Percentiles rank a stretch among this genome's conserved stretches.
Evolutionary conservation across 2,329 filamentous ascomycete genomes (phyloP).

Genomic region (Venturiaceae sp.): DNA sequence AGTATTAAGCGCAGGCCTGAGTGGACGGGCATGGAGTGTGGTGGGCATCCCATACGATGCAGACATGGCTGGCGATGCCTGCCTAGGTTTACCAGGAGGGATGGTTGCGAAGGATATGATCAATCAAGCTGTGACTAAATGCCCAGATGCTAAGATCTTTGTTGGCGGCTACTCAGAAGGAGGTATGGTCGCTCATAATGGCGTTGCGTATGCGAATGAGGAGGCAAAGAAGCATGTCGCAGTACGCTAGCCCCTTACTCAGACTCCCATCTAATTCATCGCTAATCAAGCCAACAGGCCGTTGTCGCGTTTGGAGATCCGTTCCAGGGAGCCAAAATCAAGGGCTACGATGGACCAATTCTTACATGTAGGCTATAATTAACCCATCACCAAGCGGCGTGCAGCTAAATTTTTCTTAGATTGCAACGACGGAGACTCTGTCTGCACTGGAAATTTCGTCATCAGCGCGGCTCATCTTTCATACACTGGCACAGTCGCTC

Average conservation of each 20-base stretch:
- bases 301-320: constrained; percentile 11
- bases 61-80: not conserved
- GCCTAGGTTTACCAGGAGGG: constrained; percentile 2
- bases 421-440: not conserved
- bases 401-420: too few relatives aligned
- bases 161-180: not conserved
- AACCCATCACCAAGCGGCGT: too few relatives aligned
- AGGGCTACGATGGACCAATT: constrained; percentile 9
- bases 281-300: not conserved
- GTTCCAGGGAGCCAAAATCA: constrained; percentile 10
- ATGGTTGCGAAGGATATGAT: constrained; percentile 3
- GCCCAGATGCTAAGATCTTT: not conserved
- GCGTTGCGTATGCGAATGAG: not conserved
- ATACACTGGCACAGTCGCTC: not conserved
- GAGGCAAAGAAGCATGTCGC: not conserved
- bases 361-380: too few relatives aligned
- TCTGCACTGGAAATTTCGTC: not conserved
- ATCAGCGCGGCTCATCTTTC: not conserved
- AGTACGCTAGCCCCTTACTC: not conserved
- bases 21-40: not conserved
- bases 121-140: not conserved
- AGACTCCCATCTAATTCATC: not conserved
- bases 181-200: constrained; percentile 1
- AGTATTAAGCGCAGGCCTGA: not conserved
- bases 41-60: not conserved